Conservation (phyloP, 2,329 filamentous ascomycete species). For the Fusarium avenaceum region DNA sequence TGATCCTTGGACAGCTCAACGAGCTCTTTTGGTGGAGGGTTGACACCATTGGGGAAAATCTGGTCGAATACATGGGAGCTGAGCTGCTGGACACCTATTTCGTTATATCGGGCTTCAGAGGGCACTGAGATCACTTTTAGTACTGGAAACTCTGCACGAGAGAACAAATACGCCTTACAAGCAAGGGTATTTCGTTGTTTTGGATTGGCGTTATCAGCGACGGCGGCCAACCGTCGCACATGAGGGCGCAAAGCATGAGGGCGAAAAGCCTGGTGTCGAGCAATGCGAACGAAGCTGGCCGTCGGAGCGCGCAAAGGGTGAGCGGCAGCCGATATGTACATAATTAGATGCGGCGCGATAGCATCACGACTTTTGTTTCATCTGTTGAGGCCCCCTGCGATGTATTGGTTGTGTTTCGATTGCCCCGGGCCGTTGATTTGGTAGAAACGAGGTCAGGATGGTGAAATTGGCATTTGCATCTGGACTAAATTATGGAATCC, state of each 20-base stretch:
- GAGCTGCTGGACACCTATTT: constrained; percentile 94
- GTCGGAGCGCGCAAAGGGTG: constrained; percentile 58
- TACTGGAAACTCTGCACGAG: background rate
- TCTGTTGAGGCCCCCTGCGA: constrained; percentile 20
- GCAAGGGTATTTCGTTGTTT: constrained; percentile 54
- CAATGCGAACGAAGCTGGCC: constrained; percentile 65
- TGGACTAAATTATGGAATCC: constrained; percentile 36
- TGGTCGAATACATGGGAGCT: constrained; percentile 86
- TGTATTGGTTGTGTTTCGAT: constrained; percentile 22
- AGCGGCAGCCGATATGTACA: constrained; percentile 52
- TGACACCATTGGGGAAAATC: constrained; percentile 75
- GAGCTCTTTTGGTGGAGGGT: constrained; percentile 76
- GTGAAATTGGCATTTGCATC: constrained; percentile 41
- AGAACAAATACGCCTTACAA: constrained; percentile 52
- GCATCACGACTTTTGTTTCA: constrained; percentile 45
- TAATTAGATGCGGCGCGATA: constrained; percentile 44
- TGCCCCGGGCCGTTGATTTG: constrained; percentile 12
- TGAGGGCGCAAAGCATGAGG: constrained; percentile 54
- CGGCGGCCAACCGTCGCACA: constrained; percentile 61
- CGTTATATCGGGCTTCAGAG: constrained; percentile 81
- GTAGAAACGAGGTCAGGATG: constrained; percentile 24
- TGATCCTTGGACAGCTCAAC: constrained; percentile 86
- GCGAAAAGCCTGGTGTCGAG: constrained; percentile 61
- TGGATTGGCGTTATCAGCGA: constrained; percentile 46
- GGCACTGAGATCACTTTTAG: constrained; percentile 53